Evolutionary conservation across 345 rosid genomes (phyloP).

Genomic region (Salix brachista): DNA sequence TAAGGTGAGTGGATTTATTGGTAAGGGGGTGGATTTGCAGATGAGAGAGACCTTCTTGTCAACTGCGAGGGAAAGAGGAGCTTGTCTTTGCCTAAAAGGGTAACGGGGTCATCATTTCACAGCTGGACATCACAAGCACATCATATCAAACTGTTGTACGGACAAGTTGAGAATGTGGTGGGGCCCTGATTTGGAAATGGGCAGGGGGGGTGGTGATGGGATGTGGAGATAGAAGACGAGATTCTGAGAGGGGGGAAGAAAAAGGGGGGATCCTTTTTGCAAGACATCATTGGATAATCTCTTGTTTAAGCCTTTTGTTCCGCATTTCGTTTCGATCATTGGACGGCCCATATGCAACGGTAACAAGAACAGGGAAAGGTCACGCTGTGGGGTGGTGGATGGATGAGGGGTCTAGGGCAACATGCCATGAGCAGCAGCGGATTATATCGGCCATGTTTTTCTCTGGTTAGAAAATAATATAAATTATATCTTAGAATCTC

Average conservation of each 20-base stretch:
- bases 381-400: no score
- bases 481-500: no score
- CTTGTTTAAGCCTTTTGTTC: background rate
- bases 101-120: background rate
- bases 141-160: constrained; percentile 1
- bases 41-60: background rate
- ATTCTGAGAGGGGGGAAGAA: background rate
- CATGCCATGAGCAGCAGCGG: no score
- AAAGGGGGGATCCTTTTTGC: background rate
- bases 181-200: background rate
- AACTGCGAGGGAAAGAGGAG: background rate
- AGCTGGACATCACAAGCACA: constrained; percentile 10
- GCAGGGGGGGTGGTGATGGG: background rate
- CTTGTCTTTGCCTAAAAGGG: constrained; percentile 11
- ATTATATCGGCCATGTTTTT: no score
- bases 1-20: background rate
- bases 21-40: background rate
- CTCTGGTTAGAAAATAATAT: no score
- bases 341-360: constrained; percentile 2
- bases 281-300: background rate
- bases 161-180: background rate
- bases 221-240: no score
- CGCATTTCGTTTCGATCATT: background rate
- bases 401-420: no score
- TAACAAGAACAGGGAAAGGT: background rate